Percentiles rank a stretch among this genome's conserved stretches.
These are phyloP conservation scores for Sarcodon aspratus DNA, from an alignment of 768 basidiomycete species.

Conservation along the genomic window DNA sequence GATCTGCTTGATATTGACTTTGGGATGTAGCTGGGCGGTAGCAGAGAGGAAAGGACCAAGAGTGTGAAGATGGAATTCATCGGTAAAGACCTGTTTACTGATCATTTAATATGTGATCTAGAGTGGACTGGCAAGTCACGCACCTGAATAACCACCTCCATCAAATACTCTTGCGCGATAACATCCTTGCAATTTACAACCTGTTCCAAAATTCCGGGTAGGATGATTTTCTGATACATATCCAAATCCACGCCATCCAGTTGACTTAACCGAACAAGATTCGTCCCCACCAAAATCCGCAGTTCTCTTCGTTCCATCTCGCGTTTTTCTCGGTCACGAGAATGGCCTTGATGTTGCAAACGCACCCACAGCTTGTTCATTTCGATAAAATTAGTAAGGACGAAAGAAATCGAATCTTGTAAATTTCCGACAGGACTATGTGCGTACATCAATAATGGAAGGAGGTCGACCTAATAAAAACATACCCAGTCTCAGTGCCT, in stretches of 20 bases:
- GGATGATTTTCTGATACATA: constrained; percentile 76
- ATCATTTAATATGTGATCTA: too few species aligned
- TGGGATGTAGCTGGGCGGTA: constrained; percentile 91
- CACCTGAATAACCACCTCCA: constrained; percentile 99
- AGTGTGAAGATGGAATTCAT: constrained; percentile 94
- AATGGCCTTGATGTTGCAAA: constrained; percentile 95
- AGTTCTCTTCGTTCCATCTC: constrained; percentile 93
- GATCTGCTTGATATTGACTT: constrained; percentile 97
- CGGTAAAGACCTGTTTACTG: constrained; percentile 75
- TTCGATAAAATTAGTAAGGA: constrained; percentile 97
- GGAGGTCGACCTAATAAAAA: constrained; percentile 2
- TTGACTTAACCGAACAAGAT: constrained; percentile 90
- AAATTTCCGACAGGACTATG: constrained; percentile 79
- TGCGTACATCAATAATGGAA: neutral
- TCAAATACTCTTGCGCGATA: constrained; percentile 97
- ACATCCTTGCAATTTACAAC: constrained; percentile 98
- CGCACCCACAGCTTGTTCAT: constrained; percentile 99
- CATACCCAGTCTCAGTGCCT: constrained; percentile 74
- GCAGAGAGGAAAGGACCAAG: constrained; percentile 95
- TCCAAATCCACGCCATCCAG: constrained; percentile 94
- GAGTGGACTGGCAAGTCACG: constrained; percentile 8
- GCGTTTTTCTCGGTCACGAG: constrained; percentile 92
- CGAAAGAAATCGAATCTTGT: constrained; percentile 91
- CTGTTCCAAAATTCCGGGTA: constrained; percentile 92
- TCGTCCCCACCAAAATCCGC: constrained; percentile 94